A percentile compares a stretch with the other conserved stretches of the same genome.
Evolutionary conservation across 2,329 filamentous ascomycete species (phyloP).

Genomic region (Neoascochyta sp.): DNA sequence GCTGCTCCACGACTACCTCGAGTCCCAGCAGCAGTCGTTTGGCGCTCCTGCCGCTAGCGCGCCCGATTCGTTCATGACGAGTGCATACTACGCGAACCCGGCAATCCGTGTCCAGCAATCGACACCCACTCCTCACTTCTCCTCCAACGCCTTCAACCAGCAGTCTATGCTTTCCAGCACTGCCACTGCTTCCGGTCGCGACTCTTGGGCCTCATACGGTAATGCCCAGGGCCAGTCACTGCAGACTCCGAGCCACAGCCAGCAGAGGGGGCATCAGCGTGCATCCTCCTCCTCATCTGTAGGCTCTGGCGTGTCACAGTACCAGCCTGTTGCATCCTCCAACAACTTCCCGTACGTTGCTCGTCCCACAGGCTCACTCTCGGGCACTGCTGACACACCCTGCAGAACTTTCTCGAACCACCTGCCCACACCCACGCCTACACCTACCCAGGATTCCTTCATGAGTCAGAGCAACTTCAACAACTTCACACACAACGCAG

Average conservation of each 20-base stretch:
- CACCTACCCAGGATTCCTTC: conserved; percentile 52
- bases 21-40: conserved; percentile 33
- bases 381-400: conserved; percentile 33
- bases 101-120: conserved; percentile 42
- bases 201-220: conserved; percentile 33
- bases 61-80: conserved; percentile 33
- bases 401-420: conserved; percentile 47
- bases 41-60: conserved; percentile 14
- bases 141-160: conserved; percentile 24
- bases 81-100: conserved; percentile 34
- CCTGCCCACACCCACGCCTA: conserved; percentile 54
- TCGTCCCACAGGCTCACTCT: conserved; percentile 35
- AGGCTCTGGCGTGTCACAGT: conserved; percentile 37
- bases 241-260: conserved; percentile 30
- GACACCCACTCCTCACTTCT: conserved; percentile 36
- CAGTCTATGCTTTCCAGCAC: conserved; percentile 29
- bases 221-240: conserved; percentile 33
- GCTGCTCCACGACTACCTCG: conserved; percentile 38
- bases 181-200: conserved; percentile 22
- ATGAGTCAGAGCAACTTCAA: conserved; percentile 45
- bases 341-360: conserved; percentile 44
- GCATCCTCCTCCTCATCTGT: conserved; percentile 40
- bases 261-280: conserved; percentile 35
- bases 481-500: conserved; percentile 43
- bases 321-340: conserved; percentile 27